phyloP scores from a whole-genome alignment of 148 eudicot species.

The Vaccinium darrowii region DNA sequence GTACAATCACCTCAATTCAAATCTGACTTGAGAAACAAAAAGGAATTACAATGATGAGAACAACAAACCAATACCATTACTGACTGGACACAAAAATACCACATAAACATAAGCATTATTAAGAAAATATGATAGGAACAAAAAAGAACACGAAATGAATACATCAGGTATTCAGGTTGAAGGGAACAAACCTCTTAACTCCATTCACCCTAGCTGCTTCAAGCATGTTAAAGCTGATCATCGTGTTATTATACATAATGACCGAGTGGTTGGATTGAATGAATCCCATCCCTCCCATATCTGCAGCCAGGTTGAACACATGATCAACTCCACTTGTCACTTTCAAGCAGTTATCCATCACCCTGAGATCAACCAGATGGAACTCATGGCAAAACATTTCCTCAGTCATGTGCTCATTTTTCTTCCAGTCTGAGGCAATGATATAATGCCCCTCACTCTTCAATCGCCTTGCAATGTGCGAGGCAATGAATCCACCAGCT shows the following conservation, averaged over 20 bases:
- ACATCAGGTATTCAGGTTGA: not conserved
- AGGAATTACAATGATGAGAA: not conserved
- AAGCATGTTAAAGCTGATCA: conserved; percentile 32
- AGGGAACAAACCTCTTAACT: conserved; percentile 20
- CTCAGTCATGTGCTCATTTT: conserved; percentile 30
- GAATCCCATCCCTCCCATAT: conserved; percentile 34
- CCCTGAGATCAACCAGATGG: conserved; percentile 26
- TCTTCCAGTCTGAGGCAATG: conserved; percentile 31
- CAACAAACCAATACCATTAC: not conserved
- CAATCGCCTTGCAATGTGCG: conserved; percentile 26
- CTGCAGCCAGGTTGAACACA: conserved; percentile 31
- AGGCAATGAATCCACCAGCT: conserved; percentile 26
- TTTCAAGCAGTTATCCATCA: conserved; percentile 27
- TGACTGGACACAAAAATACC: not conserved
- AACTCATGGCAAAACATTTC: conserved; percentile 32
- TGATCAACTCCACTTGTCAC: conserved; percentile 28
- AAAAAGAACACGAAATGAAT: not conserved
- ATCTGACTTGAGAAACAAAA: not conserved
- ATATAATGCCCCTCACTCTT: conserved; percentile 26
- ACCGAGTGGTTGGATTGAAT: conserved; percentile 30
- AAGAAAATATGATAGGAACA: not conserved
- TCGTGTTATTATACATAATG: conserved; percentile 23
- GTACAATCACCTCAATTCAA: conserved; percentile 1
- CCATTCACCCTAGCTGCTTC: conserved; percentile 26
- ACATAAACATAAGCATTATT: not conserved